phyloP scores from a whole-genome alignment of 2,329 filamentous ascomycete species.

The Aureobasidium lini region DNA sequence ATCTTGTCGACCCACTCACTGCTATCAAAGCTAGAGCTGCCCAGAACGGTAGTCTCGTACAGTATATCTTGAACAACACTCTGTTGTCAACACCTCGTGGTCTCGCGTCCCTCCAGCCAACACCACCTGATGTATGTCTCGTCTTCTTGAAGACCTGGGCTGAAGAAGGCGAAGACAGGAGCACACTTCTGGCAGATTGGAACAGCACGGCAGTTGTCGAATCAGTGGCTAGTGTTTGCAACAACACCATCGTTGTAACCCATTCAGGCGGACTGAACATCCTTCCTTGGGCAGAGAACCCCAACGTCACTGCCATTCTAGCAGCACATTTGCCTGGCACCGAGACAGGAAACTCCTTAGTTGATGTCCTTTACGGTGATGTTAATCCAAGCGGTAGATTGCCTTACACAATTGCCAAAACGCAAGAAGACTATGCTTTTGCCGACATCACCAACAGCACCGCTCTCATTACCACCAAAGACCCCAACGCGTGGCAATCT shows the following conservation, averaged over 20 bases:
- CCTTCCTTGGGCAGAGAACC: constrained; percentile 34
- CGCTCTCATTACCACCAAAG: constrained; percentile 24
- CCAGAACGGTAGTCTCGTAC: constrained; percentile 35
- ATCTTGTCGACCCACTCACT: constrained; percentile 34
- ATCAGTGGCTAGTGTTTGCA: constrained; percentile 38
- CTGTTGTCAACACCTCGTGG: constrained; percentile 26
- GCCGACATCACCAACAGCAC: constrained; percentile 32
- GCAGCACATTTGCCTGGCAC: constrained; percentile 36
- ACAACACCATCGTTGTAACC: constrained; percentile 46
- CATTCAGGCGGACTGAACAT: constrained; percentile 37
- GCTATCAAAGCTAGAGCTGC: constrained; percentile 30
- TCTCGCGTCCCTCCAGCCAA: constrained; percentile 15
- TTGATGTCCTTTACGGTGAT: constrained; percentile 33
- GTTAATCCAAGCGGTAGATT: constrained; percentile 29
- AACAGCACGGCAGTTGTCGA: constrained; percentile 38
- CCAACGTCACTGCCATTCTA: constrained; percentile 37
- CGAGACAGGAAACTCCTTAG: constrained; percentile 33
- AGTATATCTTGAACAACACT: constrained; percentile 36
- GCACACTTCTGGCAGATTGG: constrained; percentile 35
- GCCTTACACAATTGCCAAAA: constrained; percentile 33
- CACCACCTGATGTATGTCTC: constrained; percentile 40
- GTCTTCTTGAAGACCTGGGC: constrained; percentile 53
- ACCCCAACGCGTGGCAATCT: constrained; percentile 37
- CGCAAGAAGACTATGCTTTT: constrained; percentile 27
- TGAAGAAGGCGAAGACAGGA: constrained; percentile 38